These are phyloP conservation scores for Pseudogymnoascus sp. DNA, from an alignment of 2,329 filamentous ascomycete species.

Conservation along the genomic window DNA sequence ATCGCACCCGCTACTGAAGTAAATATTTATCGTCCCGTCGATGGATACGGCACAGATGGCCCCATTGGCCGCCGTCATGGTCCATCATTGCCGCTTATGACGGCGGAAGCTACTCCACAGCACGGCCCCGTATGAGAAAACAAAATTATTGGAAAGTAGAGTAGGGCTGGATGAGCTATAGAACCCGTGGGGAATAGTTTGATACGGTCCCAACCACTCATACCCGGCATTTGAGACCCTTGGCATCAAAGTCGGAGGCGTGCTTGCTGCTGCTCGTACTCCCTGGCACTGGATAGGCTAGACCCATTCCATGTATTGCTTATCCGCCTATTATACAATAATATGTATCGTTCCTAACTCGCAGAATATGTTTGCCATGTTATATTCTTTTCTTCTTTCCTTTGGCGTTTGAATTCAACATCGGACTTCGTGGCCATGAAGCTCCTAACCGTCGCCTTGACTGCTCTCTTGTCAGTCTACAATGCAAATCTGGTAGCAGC, in stretches of 20 bases:
- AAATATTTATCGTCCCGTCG: background rate
- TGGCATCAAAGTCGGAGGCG: background rate
- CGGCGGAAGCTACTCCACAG: background rate
- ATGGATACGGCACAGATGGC: background rate
- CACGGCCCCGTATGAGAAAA: background rate
- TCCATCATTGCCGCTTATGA: background rate
- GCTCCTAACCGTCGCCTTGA: background rate
- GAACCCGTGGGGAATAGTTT: background rate
- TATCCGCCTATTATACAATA: background rate
- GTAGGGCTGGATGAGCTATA: background rate
- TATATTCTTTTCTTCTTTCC: background rate
- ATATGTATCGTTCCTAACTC: background rate
- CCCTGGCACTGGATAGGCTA: background rate
- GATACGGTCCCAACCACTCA: background rate
- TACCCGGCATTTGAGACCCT: background rate
- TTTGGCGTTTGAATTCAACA: slow-evolving; percentile 7
- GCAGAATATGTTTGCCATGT: background rate
- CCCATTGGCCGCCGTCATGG: background rate
- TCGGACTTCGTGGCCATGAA: background rate
- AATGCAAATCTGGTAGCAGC: background rate
- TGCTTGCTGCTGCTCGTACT: background rate
- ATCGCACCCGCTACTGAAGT: background rate
- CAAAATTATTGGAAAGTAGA: background rate
- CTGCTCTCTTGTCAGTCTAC: background rate
- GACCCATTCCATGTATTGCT: background rate